Conservation (phyloP, 768 basidiomycete genomes). For the Pleurotus giganteus region DNA sequence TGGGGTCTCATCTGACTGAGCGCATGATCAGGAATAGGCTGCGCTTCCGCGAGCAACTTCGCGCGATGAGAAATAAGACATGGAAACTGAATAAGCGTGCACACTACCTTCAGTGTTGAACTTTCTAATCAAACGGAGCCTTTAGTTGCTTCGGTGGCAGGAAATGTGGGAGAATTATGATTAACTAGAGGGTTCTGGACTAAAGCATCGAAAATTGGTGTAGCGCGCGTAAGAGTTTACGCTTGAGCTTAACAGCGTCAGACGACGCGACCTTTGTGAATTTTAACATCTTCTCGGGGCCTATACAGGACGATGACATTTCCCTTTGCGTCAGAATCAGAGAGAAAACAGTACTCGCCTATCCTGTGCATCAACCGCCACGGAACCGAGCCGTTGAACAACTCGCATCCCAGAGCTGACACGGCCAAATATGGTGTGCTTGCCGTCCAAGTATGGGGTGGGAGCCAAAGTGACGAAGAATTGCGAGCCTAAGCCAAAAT, state of each 20-base stretch:
- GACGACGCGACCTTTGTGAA: slow-evolving; percentile 64
- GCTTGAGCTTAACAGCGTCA: slow-evolving; percentile 18
- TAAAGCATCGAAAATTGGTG: background rate
- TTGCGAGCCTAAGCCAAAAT: slow-evolving; percentile 80
- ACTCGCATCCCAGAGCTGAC: slow-evolving; percentile 91
- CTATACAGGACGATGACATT: slow-evolving; percentile 25
- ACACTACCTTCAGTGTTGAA: slow-evolving; percentile 1
- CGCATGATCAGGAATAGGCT: background rate
- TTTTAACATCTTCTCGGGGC: slow-evolving; percentile 82
- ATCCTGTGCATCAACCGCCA: slow-evolving; percentile 87
- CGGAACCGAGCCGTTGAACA: slow-evolving; percentile 87
- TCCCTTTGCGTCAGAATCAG: slow-evolving; percentile 3
- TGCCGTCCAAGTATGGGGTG: slow-evolving; percentile 81
- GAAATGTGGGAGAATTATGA: background rate
- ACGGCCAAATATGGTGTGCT: slow-evolving; percentile 89
- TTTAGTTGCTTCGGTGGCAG: slow-evolving; percentile 2
- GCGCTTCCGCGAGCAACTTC: background rate
- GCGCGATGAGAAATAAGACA: slow-evolving; percentile 5
- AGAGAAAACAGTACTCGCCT: slow-evolving; percentile 45
- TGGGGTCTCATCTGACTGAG: slow-evolving; percentile 2
- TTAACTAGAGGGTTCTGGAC: background rate
- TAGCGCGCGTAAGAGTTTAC: background rate
- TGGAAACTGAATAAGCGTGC: slow-evolving; percentile 1
- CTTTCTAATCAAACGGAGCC: background rate
- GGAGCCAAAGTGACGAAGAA: slow-evolving; percentile 89